Evolutionary conservation across 305 asterid genomes (phyloP).

Genomic region (Lippia alba): DNA sequence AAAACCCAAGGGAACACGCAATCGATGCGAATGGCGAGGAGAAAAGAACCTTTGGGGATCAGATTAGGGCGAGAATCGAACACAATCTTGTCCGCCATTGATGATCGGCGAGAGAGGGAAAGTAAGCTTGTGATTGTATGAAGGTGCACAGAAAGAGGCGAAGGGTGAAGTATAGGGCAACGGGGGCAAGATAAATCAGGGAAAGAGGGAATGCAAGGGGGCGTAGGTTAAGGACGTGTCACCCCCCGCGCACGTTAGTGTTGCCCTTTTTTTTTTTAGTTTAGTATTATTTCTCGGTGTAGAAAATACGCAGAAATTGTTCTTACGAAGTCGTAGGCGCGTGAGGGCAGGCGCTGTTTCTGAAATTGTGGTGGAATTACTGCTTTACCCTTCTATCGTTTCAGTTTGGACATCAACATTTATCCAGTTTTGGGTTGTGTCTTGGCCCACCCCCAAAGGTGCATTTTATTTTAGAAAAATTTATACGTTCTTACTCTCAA

Average conservation of each 20-base stretch:
- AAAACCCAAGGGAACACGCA: no score
- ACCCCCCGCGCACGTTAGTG: conserved; percentile 38
- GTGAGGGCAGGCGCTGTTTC: no score
- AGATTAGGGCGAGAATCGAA: conserved; percentile 52
- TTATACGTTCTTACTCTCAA: no score
- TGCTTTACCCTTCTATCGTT: no score
- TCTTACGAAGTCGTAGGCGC: no score
- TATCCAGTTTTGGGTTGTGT: no score
- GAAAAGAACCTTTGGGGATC: conserved; percentile 51
- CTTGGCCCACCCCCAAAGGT: no score
- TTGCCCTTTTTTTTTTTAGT: background rate
- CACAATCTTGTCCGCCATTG: conserved; percentile 59
- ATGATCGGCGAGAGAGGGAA: conserved; percentile 38
- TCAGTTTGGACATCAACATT: no score
- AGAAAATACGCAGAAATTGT: no score
- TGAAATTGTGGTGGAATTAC: no score
- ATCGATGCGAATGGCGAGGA: conserved; percentile 21
- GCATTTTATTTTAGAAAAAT: no score
- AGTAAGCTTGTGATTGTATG: conserved; percentile 45
- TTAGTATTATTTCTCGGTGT: no score
- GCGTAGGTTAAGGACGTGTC: conserved; percentile 28
- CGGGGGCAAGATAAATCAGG: conserved; percentile 41
- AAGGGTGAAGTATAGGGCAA: conserved; percentile 52
- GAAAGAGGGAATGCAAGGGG: conserved; percentile 1
- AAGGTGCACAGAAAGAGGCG: conserved; percentile 44